Evolutionary conservation across 768 basidiomycete species (phyloP).

Genomic region (Suillus plorans): DNA sequence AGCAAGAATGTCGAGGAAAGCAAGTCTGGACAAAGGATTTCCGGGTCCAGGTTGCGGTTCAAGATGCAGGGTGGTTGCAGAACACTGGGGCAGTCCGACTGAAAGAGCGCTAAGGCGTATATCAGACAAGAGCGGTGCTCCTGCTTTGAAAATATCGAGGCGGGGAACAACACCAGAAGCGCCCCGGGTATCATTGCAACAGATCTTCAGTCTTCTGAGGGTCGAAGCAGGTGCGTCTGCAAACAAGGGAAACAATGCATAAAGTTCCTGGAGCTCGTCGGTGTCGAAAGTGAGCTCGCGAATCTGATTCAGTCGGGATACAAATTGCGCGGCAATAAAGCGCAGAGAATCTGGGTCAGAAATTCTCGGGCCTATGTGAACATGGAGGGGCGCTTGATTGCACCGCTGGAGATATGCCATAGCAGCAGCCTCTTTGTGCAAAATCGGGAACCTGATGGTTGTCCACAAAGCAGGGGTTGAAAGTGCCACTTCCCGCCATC

Average conservation of each 20-base stretch:
- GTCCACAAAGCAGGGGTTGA: constrained; percentile 36
- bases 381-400: constrained; percentile 29
- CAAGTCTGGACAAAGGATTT: constrained; percentile 25
- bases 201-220: constrained; percentile 29
- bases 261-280: constrained; percentile 31
- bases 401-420: constrained; percentile 32
- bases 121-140: constrained; percentile 31
- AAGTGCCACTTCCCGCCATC: constrained; percentile 37
- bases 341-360: constrained; percentile 24
- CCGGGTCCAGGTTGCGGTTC: constrained; percentile 33
- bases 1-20: constrained; percentile 29
- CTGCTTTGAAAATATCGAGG: constrained; percentile 32
- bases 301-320: constrained; percentile 31
- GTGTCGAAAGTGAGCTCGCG: constrained; percentile 32
- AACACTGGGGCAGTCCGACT: constrained; percentile 28
- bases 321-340: constrained; percentile 24
- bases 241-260: constrained; percentile 22
- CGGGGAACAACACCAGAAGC: constrained; percentile 28
- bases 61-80: constrained; percentile 33
- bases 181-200: constrained; percentile 22
- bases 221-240: constrained; percentile 23
- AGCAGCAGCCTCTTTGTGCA: constrained; percentile 28
- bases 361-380: constrained; percentile 31
- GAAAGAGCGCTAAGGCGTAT: constrained; percentile 33
- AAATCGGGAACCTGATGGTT: constrained; percentile 31